Evolutionary conservation across 225 moss, liverwort and hornwort species (phyloP), one percentile per base, ranked within the genome.

Genomic region (Pleurozium schreberi): DNA sequence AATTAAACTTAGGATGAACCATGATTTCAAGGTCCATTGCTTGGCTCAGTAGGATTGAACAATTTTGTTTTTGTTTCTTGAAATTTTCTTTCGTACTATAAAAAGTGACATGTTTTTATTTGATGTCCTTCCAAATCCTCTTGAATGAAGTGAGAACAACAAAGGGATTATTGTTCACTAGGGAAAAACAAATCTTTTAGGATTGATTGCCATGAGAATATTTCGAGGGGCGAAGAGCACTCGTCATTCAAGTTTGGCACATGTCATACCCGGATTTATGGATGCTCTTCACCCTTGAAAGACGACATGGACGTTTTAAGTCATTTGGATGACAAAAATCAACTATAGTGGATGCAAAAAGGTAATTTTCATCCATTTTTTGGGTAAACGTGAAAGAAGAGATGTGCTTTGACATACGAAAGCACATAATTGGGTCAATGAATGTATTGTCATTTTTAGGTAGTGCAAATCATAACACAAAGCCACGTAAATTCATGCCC

Each of bases 41-140:
- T 38, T 77, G 6, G 4, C 15, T 36, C 0, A 0, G 0, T 23
- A 0, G 14, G 2, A 36, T 52, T 23, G 14, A 76, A 0, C 3
- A 34, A 2, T 75, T 50, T 52, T 53, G 0, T 22, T 34, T 53
- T 36, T 2, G 0, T 14, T 2, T n/a, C n/a, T n/a, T n/a, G 2
- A 53, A 53, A 52, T 36, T 77, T 53, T 15, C 1, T 0, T 6
- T 4, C 0, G 4, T 55, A 23, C 22, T 5, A 33, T 5, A 34
- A 22, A 20, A 75, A 76, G 3, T 22, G 5, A 76, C 13, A 0
- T 75, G 2, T 50, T 20, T 0, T 12, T 0, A 12, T 34, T n/a
- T n/a, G n/a, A n/a, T n/a, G n/a, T n/a, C 75, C 52, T 8, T 75
- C 12, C 5, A 34, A 21, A 75, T 1, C 13, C 34, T 34, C 8